A percentile compares a stretch with the other conserved stretches of the same genome.
Evolutionary conservation across 441 rosid species (phyloP).

Genomic region (Metrosideros polymorpha): DNA sequence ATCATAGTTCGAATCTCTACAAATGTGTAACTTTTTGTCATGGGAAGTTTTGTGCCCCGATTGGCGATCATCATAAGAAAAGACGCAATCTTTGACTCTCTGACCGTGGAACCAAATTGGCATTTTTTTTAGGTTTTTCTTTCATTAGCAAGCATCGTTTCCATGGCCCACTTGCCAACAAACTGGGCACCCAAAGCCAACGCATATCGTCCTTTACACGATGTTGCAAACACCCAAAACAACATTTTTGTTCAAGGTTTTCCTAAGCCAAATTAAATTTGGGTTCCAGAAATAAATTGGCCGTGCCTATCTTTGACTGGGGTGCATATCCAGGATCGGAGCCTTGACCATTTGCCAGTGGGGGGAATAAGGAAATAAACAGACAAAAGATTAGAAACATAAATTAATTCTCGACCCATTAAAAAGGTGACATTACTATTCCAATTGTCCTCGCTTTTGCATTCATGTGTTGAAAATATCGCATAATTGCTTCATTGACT

Average conservation of each 20-base stretch:
- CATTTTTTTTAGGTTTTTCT: not conserved
- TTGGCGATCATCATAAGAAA: not conserved
- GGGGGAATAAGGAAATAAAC: not conserved
- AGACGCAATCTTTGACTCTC: not conserved
- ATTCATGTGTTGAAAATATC: too few species aligned
- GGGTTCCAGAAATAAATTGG: not conserved
- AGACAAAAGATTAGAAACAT: not conserved
- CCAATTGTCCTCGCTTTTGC: too few species aligned
- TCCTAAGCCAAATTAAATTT: not conserved
- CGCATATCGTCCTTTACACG: not conserved
- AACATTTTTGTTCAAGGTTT: not conserved
- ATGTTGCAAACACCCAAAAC: not conserved
- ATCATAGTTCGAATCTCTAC: not conserved
- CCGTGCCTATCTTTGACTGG: not conserved
- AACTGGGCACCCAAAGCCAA: not conserved
- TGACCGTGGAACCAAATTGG: not conserved
- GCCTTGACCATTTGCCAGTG: not conserved
- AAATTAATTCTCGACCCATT: not conserved
- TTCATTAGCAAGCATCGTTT: not conserved
- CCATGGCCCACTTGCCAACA: too few species aligned
- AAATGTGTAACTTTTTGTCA: not conserved
- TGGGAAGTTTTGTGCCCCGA: not conserved
- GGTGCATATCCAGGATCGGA: not conserved
- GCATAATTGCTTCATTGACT: too few species aligned
- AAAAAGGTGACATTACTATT: not conserved